phyloP scores from a whole-genome alignment of 345 rosid species.

The Zanthoxylum bungeanum region DNA sequence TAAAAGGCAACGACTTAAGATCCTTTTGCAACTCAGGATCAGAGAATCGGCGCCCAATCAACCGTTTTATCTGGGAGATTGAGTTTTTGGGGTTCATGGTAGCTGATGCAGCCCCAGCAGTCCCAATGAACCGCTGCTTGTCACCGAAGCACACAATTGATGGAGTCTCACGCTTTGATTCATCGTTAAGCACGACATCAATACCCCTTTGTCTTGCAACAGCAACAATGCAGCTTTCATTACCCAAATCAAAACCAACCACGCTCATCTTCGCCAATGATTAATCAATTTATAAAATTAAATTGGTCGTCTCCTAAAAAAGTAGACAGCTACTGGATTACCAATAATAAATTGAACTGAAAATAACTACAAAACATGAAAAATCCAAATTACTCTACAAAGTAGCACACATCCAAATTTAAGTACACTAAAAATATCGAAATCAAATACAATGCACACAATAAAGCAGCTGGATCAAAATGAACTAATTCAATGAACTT shows the following conservation, averaged over 20 bases:
- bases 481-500: neutral
- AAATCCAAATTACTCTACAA: neutral
- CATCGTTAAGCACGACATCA: conserved; percentile 97
- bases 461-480: neutral
- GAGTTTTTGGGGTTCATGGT: conserved; percentile 95
- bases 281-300: neutral
- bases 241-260: conserved; percentile 96
- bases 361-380: neutral
- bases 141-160: conserved; percentile 95
- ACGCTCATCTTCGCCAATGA: conserved; percentile 67
- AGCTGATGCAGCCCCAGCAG: conserved; percentile 95
- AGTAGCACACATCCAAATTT: neutral
- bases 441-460: neutral
- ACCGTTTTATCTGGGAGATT: conserved; percentile 83
- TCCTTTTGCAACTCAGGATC: conserved; percentile 94
- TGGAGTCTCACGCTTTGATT: conserved; percentile 97
- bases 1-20: conserved; percentile 66
- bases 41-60: conserved; percentile 75
- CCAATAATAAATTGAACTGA: neutral
- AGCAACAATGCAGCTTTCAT: conserved; percentile 93
- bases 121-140: conserved; percentile 92
- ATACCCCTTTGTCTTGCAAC: conserved; percentile 99
- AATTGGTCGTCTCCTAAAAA: conserved; percentile 4
- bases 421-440: too few relatives aligned
- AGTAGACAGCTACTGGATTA: neutral